A percentile compares a stretch with the other conserved stretches of the same genome.
These are phyloP conservation scores for Ophiostoma tasmaniense DNA, from an alignment of 2,329 filamentous ascomycete genomes.

Conservation along the genomic window DNA sequence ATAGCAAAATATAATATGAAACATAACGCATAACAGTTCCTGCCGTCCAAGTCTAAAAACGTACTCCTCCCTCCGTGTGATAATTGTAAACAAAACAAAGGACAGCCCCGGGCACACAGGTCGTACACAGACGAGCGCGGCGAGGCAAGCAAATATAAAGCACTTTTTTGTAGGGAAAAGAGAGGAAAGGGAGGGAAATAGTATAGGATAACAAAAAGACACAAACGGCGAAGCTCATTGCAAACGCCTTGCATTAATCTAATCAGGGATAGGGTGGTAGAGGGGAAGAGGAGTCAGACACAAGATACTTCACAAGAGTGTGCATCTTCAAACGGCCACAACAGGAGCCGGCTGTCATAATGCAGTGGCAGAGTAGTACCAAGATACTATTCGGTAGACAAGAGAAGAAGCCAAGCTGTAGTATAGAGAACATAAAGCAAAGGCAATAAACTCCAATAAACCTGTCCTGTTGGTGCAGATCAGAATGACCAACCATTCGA, in stretches of 20 bases:
- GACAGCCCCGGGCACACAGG: neutral
- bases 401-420: neutral
- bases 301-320: neutral
- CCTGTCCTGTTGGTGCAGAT: neutral
- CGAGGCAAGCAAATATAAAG: neutral
- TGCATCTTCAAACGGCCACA: neutral
- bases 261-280: neutral
- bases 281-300: neutral
- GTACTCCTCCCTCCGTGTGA: neutral
- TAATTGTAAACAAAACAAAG: neutral
- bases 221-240: neutral
- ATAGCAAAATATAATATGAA: neutral
- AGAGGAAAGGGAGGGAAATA: neutral
- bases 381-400: neutral
- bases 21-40: neutral
- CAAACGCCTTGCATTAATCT: neutral
- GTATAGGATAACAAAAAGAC: neutral
- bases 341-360: neutral
- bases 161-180: neutral
- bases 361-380: neutral
- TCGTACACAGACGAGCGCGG: neutral
- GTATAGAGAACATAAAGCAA: neutral
- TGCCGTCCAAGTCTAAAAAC: constrained; percentile 3
- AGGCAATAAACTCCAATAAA: neutral
- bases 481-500: neutral